Evolutionary conservation across 1,284 basidiomycete genomes (phyloP), one percentile per base, ranked within the genome.

Genomic region (Sanghuangporus weigelae): DNA sequence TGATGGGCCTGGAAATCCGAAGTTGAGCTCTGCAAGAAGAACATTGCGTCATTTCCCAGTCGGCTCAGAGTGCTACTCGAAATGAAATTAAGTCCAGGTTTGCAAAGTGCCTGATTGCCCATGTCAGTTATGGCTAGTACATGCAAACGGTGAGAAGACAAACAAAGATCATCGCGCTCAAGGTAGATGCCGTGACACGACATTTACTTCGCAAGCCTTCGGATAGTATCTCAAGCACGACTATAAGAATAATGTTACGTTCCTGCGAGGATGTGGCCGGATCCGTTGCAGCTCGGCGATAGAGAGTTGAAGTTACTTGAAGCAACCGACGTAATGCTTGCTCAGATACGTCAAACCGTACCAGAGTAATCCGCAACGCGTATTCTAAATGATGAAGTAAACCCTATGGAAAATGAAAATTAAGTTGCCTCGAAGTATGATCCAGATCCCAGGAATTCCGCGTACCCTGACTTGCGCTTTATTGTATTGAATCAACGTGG

Each of bases 401-500:
- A 48, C 87, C 86, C 88, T 91, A 63, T 0, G 59, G 1, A 31
- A 42, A 35, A 67, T 59, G 26, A 31, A 26, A 11, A 46, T 57
- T 39, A 3, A 12, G 40, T 42, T 50, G 31, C 49, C 35, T 26
- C 10, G 49, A 42, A 48, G n/a, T 19, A 42, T 40, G 59, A 36
- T n/a, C 40, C 56, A 59, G 36, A 23, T 54, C 21, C 55, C 62
- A 19, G 58, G n/a, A 48, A 64, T 11, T 58, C 49, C 1, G 71
- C 77, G 65, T 66, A 88, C 87, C 64, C 82, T 77, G 69, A 79
- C 80, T 55, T 82, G 78, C n/a, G 78, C 72, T 70, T 84, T 84
- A 72, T 89, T 87, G 69, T 84, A 78, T 61, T 84, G 79, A 11
- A 87, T 75, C 31, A 90, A 74, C 7, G 77, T 76, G 5, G 81